Base-by-base conservation (phyloP, 768 basidiomycete genomes). In the Lactarius akahatsu region DNA sequence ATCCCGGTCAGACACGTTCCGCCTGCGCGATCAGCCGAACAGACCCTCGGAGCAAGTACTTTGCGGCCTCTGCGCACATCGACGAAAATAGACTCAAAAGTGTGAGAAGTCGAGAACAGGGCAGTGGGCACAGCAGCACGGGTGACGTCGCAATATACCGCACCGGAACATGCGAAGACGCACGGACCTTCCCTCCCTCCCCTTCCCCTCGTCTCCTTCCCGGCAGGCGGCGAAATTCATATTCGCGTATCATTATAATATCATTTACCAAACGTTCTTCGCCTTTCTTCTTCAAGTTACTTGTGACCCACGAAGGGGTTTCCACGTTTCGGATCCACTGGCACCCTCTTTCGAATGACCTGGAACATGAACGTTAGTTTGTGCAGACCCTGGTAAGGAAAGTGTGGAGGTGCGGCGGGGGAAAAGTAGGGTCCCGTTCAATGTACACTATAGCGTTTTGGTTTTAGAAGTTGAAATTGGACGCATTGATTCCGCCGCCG, bases 171-270 rank as follows among this genome's bases (percentile, higher is more conserved):
- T 47, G 26, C 18, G 32, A 32, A 7, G 54, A 26, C 5, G 30
- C 28, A 50, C 23, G 23, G 23, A 26, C 50, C 13, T 52, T 15
- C 23, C 26, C 50, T 38, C 47, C 26, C 47, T 11, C 26, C 9
- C 20, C 1, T 38, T 23, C 30, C 40, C 30, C 13, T 38, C 28
- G 40, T 52, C 18, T 60, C 45, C 36, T 15, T 43, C 59, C 59
- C 43, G 54, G 36, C 20, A 13, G 28, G 20, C 28, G 64, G 59
- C 58, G n/a, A 50, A 65, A 57, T 40, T 61, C 65, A 61, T 57
- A 50, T 50, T 56, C 32, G 34, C 43, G 26, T 36, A 36, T 57
- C 56, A 34, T 11, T 34, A 23, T 34, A 18, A 36, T 34, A 23
- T 58, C 34, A n/a, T n/a, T 4, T 57, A 16, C 26, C 10, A 56